These are phyloP conservation scores for Rhizomucor miehei DNA, from an alignment of 371 early-diverging fungal genomes.

Conservation along the genomic window DNA sequence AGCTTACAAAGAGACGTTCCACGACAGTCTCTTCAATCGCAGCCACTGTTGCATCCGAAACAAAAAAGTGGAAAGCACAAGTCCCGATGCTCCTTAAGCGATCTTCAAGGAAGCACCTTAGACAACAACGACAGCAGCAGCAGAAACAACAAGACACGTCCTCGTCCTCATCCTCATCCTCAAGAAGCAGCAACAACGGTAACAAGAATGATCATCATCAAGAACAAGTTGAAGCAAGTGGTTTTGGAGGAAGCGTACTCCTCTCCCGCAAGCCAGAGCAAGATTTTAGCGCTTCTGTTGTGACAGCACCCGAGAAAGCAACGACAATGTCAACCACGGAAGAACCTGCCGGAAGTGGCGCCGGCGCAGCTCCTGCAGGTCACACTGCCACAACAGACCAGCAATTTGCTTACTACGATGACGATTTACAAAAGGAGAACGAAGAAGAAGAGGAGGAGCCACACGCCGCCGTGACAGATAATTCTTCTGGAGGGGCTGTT, in stretches of 20 bases:
- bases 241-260: too few species aligned
- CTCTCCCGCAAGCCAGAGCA: too few species aligned
- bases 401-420: too few species aligned
- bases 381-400: neutral
- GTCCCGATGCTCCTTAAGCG: neutral
- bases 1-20: constrained; percentile 1
- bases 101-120: too few species aligned
- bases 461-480: neutral
- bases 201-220: too few species aligned
- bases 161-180: too few species aligned
- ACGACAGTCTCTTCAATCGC: constrained; percentile 2
- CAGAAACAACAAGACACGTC: neutral
- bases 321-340: neutral
- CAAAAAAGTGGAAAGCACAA: constrained; percentile 4
- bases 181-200: too few species aligned
- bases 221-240: too few species aligned
- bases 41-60: constrained; percentile 5
- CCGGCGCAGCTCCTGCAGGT: neutral
- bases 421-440: neutral
- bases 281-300: too few species aligned
- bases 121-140: neutral
- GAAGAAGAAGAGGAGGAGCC: neutral
- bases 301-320: neutral
- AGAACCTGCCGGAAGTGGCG: neutral
- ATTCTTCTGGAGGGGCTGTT: neutral